Evolutionary conservation across 2,329 filamentous ascomycete genomes (phyloP), one percentile per base, ranked within the genome.

Genomic region (Fusarium sp.): DNA sequence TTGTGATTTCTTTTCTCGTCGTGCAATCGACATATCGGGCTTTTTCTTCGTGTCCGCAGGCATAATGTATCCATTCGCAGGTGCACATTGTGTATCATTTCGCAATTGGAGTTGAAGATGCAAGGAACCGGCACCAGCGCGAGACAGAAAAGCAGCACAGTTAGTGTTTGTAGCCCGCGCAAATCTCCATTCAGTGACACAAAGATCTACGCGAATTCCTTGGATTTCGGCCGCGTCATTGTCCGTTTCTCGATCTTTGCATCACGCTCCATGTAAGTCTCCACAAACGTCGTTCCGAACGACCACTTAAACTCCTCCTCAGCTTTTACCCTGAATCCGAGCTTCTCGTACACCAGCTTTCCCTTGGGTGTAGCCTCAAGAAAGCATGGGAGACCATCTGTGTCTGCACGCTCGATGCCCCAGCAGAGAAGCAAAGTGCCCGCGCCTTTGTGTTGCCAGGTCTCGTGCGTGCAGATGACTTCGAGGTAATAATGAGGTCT

Each of bases 311-410:
- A 77, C 33, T 53, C 53, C 20, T 84, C 56, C 47, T 80, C 77
- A 6, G 82, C 83, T 22, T 85, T 66, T 13, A 80, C 76, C 59
- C 76, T 74, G 70, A 87, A 90, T 7, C 87, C 87, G 72, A 84
- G 81, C 69, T 82, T 85, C 65, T 82, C 76, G 78, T 90, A 90
- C 24, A 88, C 59, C 2, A 79, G 81, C 64, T 80, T 83, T 6
- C 85, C 87, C 22, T 81, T 82, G 1, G 81, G 82, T 50, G 87
- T 88, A 14, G 86, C 85, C 65, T 89, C 86, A 3, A 90, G 77
- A 75, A 86, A 90, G 15, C 83, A 81, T 48, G 85, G 83, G 20
- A 80, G 70, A 0, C 82, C 80, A 3, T 81, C 82, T 10, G 77
- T 79, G 72, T 88, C 86, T 3, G 86, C 86, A 67, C 78, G 80